These are phyloP conservation scores for Wickerhamiella siamensis DNA, from an alignment of 805 yeast species.

Conservation along the genomic window DNA sequence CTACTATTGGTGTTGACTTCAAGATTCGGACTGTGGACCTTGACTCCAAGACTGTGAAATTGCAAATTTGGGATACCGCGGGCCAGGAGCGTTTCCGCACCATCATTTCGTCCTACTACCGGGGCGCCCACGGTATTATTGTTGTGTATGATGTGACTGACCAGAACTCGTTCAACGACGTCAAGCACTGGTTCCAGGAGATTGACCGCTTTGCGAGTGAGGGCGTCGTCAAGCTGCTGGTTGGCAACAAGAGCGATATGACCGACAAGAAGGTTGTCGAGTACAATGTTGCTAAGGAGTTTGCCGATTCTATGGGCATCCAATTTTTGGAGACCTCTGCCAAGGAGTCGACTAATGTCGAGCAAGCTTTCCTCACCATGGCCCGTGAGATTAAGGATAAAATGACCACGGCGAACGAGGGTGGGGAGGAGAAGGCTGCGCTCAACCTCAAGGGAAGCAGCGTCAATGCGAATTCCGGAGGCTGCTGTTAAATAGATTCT, in stretches of 20 bases:
- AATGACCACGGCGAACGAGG: constrained; percentile 46
- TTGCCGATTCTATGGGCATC: constrained; percentile 87
- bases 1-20: constrained; percentile 97
- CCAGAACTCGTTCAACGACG: constrained; percentile 74
- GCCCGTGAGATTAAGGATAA: constrained; percentile 96
- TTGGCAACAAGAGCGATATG: constrained; percentile 93
- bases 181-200: constrained; percentile 97
- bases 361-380: constrained; percentile 97
- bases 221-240: constrained; percentile 88
- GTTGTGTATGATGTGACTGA: constrained; percentile 97
- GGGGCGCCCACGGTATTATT: constrained; percentile 98
- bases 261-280: constrained; percentile 91
- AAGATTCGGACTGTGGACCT: constrained; percentile 51
- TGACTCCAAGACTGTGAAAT: constrained; percentile 92
- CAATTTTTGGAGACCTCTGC: constrained; percentile 97
- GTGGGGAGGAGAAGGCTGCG: constrained; percentile 28
- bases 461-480: constrained; percentile 28
- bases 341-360: constrained; percentile 87
- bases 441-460: constrained; percentile 30
- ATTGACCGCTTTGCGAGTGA: constrained; percentile 97
- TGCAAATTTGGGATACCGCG: constrained; percentile 99
- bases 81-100: constrained; percentile 98
- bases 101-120: constrained; percentile 89
- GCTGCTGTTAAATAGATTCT: constrained; percentile 26
- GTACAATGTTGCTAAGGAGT: constrained; percentile 90